Evolutionary conservation across 2,329 filamentous ascomycete species (phyloP).

Genomic region (Pyrenophora seminiperda): DNA sequence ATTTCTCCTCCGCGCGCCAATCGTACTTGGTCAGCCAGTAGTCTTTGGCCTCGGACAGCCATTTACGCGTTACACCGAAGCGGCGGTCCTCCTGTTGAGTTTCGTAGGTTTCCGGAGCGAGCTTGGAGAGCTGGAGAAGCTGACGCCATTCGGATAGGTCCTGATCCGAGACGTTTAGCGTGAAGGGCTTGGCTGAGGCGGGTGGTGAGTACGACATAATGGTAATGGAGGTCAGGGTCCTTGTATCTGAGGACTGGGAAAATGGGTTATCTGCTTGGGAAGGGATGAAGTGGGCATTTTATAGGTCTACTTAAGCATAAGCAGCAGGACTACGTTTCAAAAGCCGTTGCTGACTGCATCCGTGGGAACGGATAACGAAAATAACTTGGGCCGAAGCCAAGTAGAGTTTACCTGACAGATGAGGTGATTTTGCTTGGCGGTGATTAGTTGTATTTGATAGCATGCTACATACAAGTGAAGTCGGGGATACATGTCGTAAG

Average conservation of each 20-base stretch:
- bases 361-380: too few species aligned
- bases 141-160: slow-evolving; percentile 44
- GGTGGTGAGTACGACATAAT: slow-evolving; percentile 44
- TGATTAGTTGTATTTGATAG: too few species aligned
- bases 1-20: slow-evolving; percentile 46
- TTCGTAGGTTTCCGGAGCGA: slow-evolving; percentile 41
- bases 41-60: slow-evolving; percentile 44
- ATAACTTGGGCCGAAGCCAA: too few species aligned
- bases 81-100: slow-evolving; percentile 31
- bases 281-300: background rate
- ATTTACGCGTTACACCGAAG: slow-evolving; percentile 41
- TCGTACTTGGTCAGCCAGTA: slow-evolving; percentile 48
- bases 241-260: background rate
- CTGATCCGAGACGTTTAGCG: slow-evolving; percentile 40
- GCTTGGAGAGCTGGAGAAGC: slow-evolving; percentile 43
- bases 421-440: too few species aligned
- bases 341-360: too few species aligned
- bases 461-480: too few species aligned
- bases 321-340: too few species aligned
- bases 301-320: too few species aligned
- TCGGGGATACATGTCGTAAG: too few species aligned
- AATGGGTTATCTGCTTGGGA: too few species aligned
- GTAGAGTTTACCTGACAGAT: too few species aligned
- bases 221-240: background rate
- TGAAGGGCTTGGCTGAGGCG: slow-evolving; percentile 39